phyloP scores from a whole-genome alignment of 176 grass and related monocot species.

The Tillandsia fasciculata region DNA sequence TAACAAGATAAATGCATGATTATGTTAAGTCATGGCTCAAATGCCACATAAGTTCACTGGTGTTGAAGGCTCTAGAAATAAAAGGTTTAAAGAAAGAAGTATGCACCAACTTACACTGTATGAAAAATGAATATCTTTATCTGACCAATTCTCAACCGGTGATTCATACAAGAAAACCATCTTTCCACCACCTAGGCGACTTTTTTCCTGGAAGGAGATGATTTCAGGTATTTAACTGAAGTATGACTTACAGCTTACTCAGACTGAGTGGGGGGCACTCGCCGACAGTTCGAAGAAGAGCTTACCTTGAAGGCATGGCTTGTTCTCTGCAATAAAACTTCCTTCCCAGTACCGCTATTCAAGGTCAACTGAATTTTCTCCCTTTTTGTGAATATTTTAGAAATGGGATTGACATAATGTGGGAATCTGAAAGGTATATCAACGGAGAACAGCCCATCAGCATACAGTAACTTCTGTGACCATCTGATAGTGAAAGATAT shows the following conservation, averaged over 20 bases:
- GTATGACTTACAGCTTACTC: not conserved
- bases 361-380: slow-evolving; percentile 87
- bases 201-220: slow-evolving; percentile 57
- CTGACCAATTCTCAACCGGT: slow-evolving; percentile 81
- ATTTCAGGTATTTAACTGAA: slow-evolving; percentile 5
- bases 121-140: slow-evolving; percentile 71
- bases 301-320: slow-evolving; percentile 89
- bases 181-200: slow-evolving; percentile 62
- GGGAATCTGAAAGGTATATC: slow-evolving; percentile 71
- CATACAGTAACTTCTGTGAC: slow-evolving; percentile 85
- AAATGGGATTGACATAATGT: slow-evolving; percentile 67
- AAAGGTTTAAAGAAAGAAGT: slow-evolving; percentile 3
- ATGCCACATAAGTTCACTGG: not conserved
- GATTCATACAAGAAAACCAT: slow-evolving; percentile 73
- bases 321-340: slow-evolving; percentile 67
- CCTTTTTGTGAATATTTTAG: slow-evolving; percentile 78
- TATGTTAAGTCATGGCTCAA: not conserved
- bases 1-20: not conserved
- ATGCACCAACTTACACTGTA: slow-evolving; percentile 59
- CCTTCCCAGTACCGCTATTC: slow-evolving; percentile 68
- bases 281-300: slow-evolving; percentile 17
- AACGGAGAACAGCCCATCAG: slow-evolving; percentile 58
- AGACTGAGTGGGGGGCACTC: not conserved
- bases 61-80: not conserved
- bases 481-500: slow-evolving; percentile 61